Conservation (phyloP, 192 early-diverging fungal genomes). For the Coemansia sp. region DNA sequence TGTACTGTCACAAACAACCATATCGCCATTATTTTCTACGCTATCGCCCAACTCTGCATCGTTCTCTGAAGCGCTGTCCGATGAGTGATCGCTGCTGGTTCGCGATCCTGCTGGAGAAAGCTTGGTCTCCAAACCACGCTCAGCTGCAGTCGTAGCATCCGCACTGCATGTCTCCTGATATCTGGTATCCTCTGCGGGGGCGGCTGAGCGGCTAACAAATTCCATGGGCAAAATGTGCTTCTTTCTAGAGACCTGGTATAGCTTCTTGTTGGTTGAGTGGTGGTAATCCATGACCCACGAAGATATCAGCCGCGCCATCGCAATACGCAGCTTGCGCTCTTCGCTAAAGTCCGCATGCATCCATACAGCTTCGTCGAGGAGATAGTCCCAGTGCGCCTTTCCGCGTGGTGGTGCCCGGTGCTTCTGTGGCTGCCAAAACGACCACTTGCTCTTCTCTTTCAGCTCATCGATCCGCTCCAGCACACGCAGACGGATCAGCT, state of each 20-base stretch:
- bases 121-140: too few species aligned
- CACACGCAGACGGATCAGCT: conserved; percentile 38
- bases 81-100: too few species aligned
- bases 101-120: too few species aligned
- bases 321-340: conserved; percentile 47
- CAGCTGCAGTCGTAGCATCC: too few species aligned
- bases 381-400: conserved; percentile 54
- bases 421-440: conserved; percentile 49
- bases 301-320: conserved; percentile 34
- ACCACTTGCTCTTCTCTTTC: conserved; percentile 47
- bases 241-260: conserved; percentile 29
- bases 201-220: conserved; percentile 6
- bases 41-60: too few species aligned
- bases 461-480: conserved; percentile 52
- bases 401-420: conserved; percentile 50
- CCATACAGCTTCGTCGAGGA: conserved; percentile 53
- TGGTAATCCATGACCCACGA: conserved; percentile 55
- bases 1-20: too few species aligned
- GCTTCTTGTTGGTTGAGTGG: conserved; percentile 36
- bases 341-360: conserved; percentile 51
- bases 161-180: too few species aligned
- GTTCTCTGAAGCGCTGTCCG: too few species aligned
- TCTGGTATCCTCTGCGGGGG: too few species aligned
- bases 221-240: conserved; percentile 11
- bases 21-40: too few species aligned